Evolutionary conservation across 2,329 filamentous ascomycete species (phyloP).

Genomic region (Magnaporthiopsis rhizophila): DNA sequence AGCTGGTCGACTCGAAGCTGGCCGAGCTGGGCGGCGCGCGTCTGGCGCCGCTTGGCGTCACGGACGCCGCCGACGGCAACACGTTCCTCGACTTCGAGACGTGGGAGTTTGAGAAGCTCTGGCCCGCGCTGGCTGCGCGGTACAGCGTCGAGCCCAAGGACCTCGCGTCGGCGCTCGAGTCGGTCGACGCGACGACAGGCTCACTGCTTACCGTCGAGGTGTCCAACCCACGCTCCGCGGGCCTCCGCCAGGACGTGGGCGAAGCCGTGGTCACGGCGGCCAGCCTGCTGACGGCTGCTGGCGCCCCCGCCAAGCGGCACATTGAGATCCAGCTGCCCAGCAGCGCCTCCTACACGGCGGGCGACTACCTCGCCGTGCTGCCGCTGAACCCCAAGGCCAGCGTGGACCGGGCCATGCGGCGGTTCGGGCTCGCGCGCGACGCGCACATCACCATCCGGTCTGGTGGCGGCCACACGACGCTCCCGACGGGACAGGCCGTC

Average conservation of each 20-base stretch:
- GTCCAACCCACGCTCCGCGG: conserved; percentile 44
- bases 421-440: conserved; percentile 63
- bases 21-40: conserved; percentile 37
- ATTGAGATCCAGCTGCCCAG: conserved; percentile 61
- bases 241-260: conserved; percentile 55
- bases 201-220: conserved; percentile 38
- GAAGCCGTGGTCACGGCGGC: conserved; percentile 51
- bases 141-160: conserved; percentile 22
- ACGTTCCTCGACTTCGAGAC: conserved; percentile 60
- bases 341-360: conserved; percentile 58
- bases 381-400: conserved; percentile 59
- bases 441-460: conserved; percentile 53
- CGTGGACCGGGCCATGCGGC: conserved; percentile 54
- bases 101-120: conserved; percentile 54
- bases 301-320: conserved; percentile 43
- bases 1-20: conserved; percentile 47
- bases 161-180: conserved; percentile 14
- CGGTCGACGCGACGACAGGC: conserved; percentile 14
- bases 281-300: conserved; percentile 32
- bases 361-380: conserved; percentile 69
- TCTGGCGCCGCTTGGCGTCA: conserved; percentile 42
- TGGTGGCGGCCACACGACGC: conserved; percentile 34
- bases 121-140: conserved; percentile 40
- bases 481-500: conserved; percentile 49
- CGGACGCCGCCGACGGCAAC: conserved; percentile 54